These are phyloP conservation scores for Peniophora sp. DNA, from an alignment of 1,284 basidiomycete species.

Conservation along the genomic window DNA sequence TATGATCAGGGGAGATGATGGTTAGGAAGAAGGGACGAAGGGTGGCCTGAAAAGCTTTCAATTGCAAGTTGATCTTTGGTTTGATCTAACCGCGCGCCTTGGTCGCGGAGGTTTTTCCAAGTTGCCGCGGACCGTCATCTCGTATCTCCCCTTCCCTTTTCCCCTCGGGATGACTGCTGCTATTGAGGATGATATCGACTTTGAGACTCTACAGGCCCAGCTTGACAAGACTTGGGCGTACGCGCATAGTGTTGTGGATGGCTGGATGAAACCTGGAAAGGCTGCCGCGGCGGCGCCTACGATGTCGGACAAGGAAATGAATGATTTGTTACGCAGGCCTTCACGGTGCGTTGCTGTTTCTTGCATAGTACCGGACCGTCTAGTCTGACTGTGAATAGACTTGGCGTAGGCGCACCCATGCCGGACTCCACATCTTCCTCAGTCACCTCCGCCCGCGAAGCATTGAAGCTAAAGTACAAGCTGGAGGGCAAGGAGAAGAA, in stretches of 20 bases:
- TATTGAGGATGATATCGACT: conserved; percentile 42
- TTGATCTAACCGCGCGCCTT: no score
- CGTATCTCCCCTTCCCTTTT: no score
- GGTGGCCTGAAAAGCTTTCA: no score
- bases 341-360: conserved; percentile 41
- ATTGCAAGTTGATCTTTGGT: no score
- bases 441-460: conserved; percentile 29
- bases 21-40: no score
- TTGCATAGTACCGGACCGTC: not conserved
- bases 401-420: conserved; percentile 62
- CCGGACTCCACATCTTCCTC: conserved; percentile 35
- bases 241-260: conserved; percentile 59
- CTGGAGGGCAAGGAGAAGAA: conserved; percentile 39
- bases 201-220: conserved; percentile 63
- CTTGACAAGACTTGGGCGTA: conserved; percentile 73
- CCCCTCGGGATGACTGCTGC: not conserved
- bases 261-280: conserved; percentile 57
- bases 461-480: conserved; percentile 46
- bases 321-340: conserved; percentile 58
- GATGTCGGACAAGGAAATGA: conserved; percentile 40
- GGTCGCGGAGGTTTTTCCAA: no score
- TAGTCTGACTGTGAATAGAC: conserved; percentile 27
- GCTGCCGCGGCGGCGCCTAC: conserved; percentile 15
- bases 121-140: no score
- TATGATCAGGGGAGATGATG: no score